phyloP scores from a whole-genome alignment of 768 basidiomycete species.

The Phylloporus sp. region DNA sequence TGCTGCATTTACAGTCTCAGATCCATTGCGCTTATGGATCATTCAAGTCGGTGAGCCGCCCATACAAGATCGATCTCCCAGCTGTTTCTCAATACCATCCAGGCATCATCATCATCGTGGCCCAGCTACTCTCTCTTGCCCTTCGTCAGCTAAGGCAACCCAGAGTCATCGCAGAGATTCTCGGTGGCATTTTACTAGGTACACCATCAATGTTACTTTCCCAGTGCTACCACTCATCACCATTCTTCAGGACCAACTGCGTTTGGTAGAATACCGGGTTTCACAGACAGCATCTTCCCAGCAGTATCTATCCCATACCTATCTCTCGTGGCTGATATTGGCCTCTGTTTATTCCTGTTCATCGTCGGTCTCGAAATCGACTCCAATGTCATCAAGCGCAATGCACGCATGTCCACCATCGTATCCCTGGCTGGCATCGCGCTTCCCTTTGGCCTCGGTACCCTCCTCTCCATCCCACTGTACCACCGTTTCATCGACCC shows the following conservation, averaged over 20 bases:
- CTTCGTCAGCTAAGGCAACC: slow-evolving; percentile 82
- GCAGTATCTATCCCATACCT: slow-evolving; percentile 66
- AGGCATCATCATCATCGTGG: slow-evolving; percentile 82
- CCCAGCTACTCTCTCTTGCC: slow-evolving; percentile 67
- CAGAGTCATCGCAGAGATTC: slow-evolving; percentile 76
- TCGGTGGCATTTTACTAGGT: slow-evolving; percentile 89
- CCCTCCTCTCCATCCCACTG: slow-evolving; percentile 60
- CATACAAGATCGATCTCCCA: neutral
- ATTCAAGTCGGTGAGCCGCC: slow-evolving; percentile 64
- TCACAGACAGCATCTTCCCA: slow-evolving; percentile 85
- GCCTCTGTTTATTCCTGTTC: slow-evolving; percentile 85
- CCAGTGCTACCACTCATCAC: neutral
- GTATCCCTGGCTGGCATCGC: slow-evolving; percentile 83
- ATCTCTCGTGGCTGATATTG: slow-evolving; percentile 84
- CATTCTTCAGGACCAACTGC: slow-evolving; percentile 41
- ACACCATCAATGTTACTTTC: slow-evolving; percentile 36
- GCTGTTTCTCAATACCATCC: neutral
- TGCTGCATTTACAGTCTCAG: slow-evolving; percentile 53
- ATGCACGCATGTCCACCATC: slow-evolving; percentile 60
- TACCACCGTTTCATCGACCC: slow-evolving; percentile 56
- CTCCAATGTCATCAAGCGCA: slow-evolving; percentile 67
- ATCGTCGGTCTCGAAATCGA: slow-evolving; percentile 94
- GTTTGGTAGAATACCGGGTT: slow-evolving; percentile 82
- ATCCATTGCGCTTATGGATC: slow-evolving; percentile 76
- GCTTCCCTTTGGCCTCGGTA: slow-evolving; percentile 85